Conservation (phyloP, 495 filamentous ascomycete genomes). For the Haplographium delicatum region DNA sequence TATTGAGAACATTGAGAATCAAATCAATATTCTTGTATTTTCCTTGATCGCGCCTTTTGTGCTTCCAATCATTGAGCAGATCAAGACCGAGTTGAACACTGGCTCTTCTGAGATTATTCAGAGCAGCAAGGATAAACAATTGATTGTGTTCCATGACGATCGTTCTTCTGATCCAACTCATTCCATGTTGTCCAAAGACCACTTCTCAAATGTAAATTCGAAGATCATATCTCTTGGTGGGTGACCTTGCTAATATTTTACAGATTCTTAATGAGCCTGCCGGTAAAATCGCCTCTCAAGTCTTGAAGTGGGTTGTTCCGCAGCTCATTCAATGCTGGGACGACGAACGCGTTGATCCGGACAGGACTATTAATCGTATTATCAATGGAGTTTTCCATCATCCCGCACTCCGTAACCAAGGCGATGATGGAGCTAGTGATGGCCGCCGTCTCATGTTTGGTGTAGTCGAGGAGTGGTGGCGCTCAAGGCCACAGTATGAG, state of each 20-base stretch:
- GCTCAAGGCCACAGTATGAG: conserved; percentile 51
- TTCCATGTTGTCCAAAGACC: conserved; percentile 81
- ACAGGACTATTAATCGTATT: conserved; percentile 64
- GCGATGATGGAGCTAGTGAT: conserved; percentile 66
- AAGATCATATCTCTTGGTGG: not conserved
- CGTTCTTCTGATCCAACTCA: conserved; percentile 76
- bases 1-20: conserved; percentile 63
- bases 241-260: conserved; percentile 37
- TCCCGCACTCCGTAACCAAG: conserved; percentile 64
- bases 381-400: conserved; percentile 83
- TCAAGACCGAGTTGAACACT: conserved; percentile 76
- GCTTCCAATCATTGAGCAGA: conserved; percentile 76
- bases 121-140: conserved; percentile 71
- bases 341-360: conserved; percentile 60
- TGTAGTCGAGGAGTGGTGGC: conserved; percentile 78
- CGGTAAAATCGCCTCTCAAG: conserved; percentile 70
- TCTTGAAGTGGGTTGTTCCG: conserved; percentile 77
- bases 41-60: conserved; percentile 79
- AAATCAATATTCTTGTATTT: conserved; percentile 82
- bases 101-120: conserved; percentile 84
- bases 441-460: conserved; percentile 72
- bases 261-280: conserved; percentile 73
- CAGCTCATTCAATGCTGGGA: conserved; percentile 85
- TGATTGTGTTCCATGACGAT: conserved; percentile 80
- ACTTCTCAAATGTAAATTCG: conserved; percentile 24